phyloP scores from a whole-genome alignment of 169 alveolate genomes.

The Eimeria acervulina region DNA sequence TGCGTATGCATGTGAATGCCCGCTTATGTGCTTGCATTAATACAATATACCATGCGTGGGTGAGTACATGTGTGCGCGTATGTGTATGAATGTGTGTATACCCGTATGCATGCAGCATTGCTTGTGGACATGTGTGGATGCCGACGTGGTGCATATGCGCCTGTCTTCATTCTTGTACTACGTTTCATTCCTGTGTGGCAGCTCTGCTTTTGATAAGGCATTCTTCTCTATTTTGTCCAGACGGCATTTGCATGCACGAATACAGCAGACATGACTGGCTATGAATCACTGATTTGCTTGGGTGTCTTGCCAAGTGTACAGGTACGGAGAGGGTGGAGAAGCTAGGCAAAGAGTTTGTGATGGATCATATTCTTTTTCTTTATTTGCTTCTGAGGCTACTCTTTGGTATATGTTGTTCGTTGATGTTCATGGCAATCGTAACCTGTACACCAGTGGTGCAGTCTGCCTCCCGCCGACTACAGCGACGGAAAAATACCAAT shows the following conservation, averaged over 20 bases:
- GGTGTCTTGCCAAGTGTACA: neutral
- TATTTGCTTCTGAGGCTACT: neutral
- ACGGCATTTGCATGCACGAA: neutral
- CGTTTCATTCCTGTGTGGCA: neutral
- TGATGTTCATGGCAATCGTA: neutral
- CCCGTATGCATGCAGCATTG: neutral
- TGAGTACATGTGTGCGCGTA: neutral
- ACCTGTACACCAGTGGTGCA: neutral
- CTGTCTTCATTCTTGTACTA: neutral
- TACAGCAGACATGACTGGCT: neutral
- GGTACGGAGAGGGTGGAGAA: neutral
- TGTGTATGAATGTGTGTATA: neutral
- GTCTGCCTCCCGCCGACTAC: neutral
- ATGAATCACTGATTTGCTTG: neutral
- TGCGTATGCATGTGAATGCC: neutral
- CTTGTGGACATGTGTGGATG: neutral
- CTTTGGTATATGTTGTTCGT: neutral
- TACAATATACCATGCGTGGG: neutral
- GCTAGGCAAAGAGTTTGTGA: neutral
- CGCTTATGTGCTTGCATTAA: neutral
- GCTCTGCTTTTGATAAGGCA: neutral
- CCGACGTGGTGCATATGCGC: neutral
- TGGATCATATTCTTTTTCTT: neutral
- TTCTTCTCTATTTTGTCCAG: neutral
- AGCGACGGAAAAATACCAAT: neutral